Evolutionary conservation across 352 stramenopile genomes (phyloP).

Genomic region (Thalassiosira livingstoniorum): DNA sequence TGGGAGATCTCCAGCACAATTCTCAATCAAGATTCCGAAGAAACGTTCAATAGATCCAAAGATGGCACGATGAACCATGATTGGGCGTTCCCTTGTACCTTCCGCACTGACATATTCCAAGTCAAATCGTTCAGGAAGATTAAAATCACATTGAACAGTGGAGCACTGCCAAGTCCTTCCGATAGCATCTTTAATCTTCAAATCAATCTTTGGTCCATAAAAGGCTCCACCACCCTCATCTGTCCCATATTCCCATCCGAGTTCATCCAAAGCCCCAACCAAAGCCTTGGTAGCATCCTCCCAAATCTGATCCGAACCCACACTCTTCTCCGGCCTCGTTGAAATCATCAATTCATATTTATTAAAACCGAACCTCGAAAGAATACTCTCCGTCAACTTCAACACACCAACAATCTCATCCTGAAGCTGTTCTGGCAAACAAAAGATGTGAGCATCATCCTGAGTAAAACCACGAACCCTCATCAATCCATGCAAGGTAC

Average conservation of each 20-base stretch:
- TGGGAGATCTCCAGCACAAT: constrained; percentile 95
- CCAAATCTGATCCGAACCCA: constrained; percentile 94
- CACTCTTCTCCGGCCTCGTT: constrained; percentile 94
- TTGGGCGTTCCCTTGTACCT: constrained; percentile 90
- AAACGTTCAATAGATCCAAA: constrained; percentile 97
- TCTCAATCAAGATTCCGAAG: constrained; percentile 98
- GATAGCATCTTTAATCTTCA: constrained; percentile 97
- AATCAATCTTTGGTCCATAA: constrained; percentile 98
- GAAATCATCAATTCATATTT: constrained; percentile 94
- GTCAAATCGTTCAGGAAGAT: constrained; percentile 96
- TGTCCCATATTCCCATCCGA: constrained; percentile 88
- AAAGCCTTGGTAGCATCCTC: constrained; percentile 90
- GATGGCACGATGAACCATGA: constrained; percentile 98
- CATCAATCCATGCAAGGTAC: constrained; percentile 95
- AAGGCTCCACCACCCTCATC: constrained; percentile 96
- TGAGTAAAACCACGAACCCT: constrained; percentile 97
- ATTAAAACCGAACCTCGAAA: constrained; percentile 93
- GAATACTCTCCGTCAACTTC: constrained; percentile 93
- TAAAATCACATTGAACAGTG: constrained; percentile 98
- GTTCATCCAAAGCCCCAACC: constrained; percentile 81
- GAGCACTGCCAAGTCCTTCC: constrained; percentile 96
- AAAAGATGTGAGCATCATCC: constrained; percentile 99
- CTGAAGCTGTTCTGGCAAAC: constrained; percentile 93
- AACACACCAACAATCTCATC: constrained; percentile 94
- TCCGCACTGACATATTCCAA: constrained; percentile 92